These are phyloP conservation scores for Hypoxylon sp. DNA, from an alignment of 2,329 filamentous ascomycete genomes.

Conservation along the genomic window DNA sequence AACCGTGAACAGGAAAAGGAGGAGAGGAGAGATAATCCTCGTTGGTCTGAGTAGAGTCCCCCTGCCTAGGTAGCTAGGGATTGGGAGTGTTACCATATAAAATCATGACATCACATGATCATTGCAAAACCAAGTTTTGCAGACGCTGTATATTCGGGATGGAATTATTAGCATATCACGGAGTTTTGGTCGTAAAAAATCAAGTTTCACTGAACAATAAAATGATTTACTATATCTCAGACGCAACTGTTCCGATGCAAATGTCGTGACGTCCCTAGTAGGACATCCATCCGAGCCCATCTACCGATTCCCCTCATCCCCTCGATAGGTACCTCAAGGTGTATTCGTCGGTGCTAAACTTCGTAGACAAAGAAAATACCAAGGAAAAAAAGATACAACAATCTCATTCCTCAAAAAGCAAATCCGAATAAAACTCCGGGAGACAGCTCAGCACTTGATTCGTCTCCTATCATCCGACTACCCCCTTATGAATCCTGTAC, in stretches of 20 bases:
- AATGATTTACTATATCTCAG: no score
- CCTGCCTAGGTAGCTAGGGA: no score
- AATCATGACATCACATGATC: neutral
- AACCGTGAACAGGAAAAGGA: slow-evolving; percentile 60
- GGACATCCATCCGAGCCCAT: no score
- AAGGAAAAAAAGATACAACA: slow-evolving; percentile 3
- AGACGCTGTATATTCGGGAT: neutral
- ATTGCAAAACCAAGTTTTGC: neutral
- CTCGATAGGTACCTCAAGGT: no score
- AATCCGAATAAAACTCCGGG: slow-evolving; percentile 46
- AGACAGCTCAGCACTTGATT: slow-evolving; percentile 68
- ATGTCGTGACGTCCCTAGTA: no score
- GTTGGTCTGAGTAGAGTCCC: slow-evolving; percentile 59
- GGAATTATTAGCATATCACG: neutral
- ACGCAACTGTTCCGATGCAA: no score
- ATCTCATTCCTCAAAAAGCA: slow-evolving; percentile 6
- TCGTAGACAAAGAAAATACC: slow-evolving; percentile 4
- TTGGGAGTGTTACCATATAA: no score
- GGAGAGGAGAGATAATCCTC: slow-evolving; percentile 58
- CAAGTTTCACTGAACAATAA: neutral
- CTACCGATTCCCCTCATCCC: no score
- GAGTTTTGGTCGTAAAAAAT: neutral
- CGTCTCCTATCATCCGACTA: slow-evolving; percentile 51
- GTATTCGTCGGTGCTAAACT: no score
- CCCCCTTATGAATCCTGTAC: slow-evolving; percentile 14